Percentiles rank a stretch among this genome's conserved stretches.
phyloP scores from a whole-genome alignment of 78 protist genomes.

The Dictyostelium firmibasis region DNA sequence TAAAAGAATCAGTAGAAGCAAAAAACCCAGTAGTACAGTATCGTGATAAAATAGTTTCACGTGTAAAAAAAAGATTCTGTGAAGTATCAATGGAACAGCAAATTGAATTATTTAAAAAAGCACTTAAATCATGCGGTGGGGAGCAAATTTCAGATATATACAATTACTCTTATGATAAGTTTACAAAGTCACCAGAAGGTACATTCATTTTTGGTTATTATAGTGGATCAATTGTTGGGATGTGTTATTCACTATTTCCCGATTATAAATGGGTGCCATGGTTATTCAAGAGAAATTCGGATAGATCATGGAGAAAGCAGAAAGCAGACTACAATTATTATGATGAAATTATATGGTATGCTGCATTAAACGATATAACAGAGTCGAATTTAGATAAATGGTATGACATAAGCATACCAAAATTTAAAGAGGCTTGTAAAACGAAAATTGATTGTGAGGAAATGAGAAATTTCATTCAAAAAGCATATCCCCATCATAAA shows the following conservation, averaged over 20 bases:
- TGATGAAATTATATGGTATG: neutral
- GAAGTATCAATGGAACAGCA: neutral
- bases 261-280: neutral
- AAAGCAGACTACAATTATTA: neutral
- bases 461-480: neutral
- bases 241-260: neutral
- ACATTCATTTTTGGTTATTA: neutral
- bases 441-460: neutral
- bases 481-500: neutral
- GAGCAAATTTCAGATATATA: neutral
- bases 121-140: neutral
- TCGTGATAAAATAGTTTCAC: no score
- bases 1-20: no score
- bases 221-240: neutral
- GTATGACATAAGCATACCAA: neutral
- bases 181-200: neutral
- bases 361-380: neutral
- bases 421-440: neutral
- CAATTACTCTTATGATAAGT: neutral
- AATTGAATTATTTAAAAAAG: neutral
- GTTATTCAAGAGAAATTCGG: neutral
- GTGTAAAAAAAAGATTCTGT: no score
- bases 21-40: no score
- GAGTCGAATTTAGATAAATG: neutral
- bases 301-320: neutral